These are phyloP conservation scores for Rhodotorula graminis DNA, from an alignment of 768 basidiomycete species.

Conservation along the genomic window DNA sequence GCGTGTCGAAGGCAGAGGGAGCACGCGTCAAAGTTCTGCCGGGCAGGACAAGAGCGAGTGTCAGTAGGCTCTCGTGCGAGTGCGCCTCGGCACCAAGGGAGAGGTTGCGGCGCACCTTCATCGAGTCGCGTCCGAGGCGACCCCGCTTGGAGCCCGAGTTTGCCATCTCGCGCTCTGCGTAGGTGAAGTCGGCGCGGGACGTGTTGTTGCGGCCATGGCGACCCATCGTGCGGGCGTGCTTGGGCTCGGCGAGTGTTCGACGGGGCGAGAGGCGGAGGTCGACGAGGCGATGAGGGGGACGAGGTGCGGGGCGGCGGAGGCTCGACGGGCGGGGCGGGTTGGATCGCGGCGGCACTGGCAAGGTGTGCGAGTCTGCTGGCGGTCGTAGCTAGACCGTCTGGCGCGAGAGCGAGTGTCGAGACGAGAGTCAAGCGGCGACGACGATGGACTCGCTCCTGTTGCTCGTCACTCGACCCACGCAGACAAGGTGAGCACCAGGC, in stretches of 20 bases:
- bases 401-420: no score
- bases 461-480: no score
- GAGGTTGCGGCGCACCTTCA: slow-evolving; percentile 19
- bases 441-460: no score
- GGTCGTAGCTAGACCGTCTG: no score
- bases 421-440: no score
- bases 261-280: neutral
- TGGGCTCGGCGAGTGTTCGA: neutral
- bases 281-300: neutral
- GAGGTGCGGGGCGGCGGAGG: neutral
- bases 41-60: slow-evolving; percentile 42
- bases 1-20: slow-evolving; percentile 72
- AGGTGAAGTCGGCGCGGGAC: slow-evolving; percentile 10
- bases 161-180: slow-evolving; percentile 20
- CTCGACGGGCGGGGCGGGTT: neutral
- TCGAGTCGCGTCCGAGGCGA: slow-evolving; percentile 18
- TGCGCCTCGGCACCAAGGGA: no score
- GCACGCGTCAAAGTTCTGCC: slow-evolving; percentile 88
- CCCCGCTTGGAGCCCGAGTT: slow-evolving; percentile 5
- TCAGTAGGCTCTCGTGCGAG: neutral
- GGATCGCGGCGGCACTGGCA: no score
- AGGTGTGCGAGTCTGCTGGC: neutral
- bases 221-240: neutral
- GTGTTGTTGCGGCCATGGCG: slow-evolving; percentile 28
- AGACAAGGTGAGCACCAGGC: no score